Evolutionary conservation across 2,329 filamentous ascomycete genomes (phyloP), one percentile per base, ranked within the genome.

Genomic region (Zymoseptoria tritici): DNA sequence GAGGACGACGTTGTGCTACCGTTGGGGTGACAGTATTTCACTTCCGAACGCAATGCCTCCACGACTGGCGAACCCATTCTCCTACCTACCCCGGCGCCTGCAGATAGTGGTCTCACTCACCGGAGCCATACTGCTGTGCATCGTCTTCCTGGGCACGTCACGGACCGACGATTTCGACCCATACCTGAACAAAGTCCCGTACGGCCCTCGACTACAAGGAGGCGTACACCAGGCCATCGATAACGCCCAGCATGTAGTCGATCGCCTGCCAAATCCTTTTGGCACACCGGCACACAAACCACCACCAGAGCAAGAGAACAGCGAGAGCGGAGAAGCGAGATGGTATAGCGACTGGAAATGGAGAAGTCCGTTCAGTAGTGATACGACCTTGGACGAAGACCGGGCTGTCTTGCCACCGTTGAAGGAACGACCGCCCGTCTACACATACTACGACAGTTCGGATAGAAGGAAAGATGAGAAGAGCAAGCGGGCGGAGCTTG

Each of bases 281-380:
- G 81, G 83, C 49, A 82, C 83, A 49, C 82, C 85, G 20, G 82
- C 85, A 9, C 90, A 95, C 72, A 83, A 85, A 62, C 88, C 89
- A 19, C 85, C 87, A 2, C 84, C 87, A 2, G 82, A 86, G 57
- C 88, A 92, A 73, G 84, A 85, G 64, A 90, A 93, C 73, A 92
- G 90, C 71, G 89, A 88, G 4, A 86, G 84, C 71, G 88, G 87
- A 55, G 89, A 88, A 62, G 86, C 88, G 36, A 86, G 85, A 61
- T 97, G 93, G 93, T 90, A 91, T 76, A 86, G 84, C 64, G 87
- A 96, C 73, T 95, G 88, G 86, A 90, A 88, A 72, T 97, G 92
- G 91, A 81, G 90, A 68, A 89, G 89, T 62, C 90, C 92, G 2
- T 97, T 97, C 74, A 96, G 91, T 19, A 91, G 86, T 51, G 84